A percentile compares a stretch with the other conserved stretches of the same genome.
Conservation (phyloP, 495 filamentous ascomycete species). For the Rusavskia elegans region DNA sequence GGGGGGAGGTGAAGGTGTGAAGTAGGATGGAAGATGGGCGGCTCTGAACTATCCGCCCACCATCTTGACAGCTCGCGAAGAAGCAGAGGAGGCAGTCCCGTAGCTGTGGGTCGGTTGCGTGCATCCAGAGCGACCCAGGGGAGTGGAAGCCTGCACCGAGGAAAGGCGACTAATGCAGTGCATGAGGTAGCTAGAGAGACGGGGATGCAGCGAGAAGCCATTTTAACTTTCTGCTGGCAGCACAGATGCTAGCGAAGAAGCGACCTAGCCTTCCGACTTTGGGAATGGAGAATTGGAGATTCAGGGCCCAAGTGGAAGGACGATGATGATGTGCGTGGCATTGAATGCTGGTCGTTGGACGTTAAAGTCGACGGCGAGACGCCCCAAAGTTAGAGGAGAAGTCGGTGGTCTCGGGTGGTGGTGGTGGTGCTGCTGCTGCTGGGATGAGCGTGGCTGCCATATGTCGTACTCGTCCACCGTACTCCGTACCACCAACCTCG, state of each 20-base stretch:
- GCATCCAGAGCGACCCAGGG: not conserved
- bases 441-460: too few relatives aligned
- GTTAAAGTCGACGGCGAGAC: too few relatives aligned
- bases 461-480: too few relatives aligned
- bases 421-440: too few relatives aligned
- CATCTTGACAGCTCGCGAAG: constrained; percentile 1
- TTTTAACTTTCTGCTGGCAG: not conserved
- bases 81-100: not conserved
- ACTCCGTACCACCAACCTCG: too few relatives aligned
- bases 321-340: too few relatives aligned
- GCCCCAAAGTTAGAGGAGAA: too few relatives aligned
- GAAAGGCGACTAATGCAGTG: not conserved
- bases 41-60: not conserved
- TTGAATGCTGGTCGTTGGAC: too few relatives aligned
- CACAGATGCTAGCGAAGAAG: not conserved
- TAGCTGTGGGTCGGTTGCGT: not conserved
- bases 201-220: not conserved
- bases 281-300: not conserved
- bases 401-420: too few relatives aligned
- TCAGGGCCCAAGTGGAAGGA: too few relatives aligned
- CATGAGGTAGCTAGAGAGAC: not conserved
- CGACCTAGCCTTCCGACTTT: not conserved
- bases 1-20: constrained; percentile 1
- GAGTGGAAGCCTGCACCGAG: not conserved
- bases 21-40: not conserved